Percentiles rank a stretch among this genome's conserved stretches.
Conservation (phyloP, 31 red algal species). For the Asparagopsis taxiformis region DNA sequence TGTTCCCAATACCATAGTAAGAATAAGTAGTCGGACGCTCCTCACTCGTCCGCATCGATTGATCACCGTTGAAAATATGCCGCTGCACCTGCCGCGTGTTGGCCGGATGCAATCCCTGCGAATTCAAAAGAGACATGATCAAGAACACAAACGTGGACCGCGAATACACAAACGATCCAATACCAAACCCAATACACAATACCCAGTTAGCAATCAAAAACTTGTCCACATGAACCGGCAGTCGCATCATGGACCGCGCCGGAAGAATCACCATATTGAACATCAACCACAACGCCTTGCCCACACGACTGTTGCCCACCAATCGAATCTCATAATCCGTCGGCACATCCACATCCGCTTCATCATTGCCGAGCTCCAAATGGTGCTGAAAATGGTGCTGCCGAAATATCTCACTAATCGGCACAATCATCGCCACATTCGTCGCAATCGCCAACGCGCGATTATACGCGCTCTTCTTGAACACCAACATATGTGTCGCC, state of each 20-base stretch:
- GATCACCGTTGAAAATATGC: constrained; percentile 60
- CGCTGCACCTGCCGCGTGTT: constrained; percentile 54
- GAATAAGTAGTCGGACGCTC: constrained; percentile 74
- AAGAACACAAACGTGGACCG: constrained; percentile 17
- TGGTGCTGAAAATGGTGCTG: constrained; percentile 81
- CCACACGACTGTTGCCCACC: constrained; percentile 43
- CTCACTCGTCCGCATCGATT: constrained; percentile 35
- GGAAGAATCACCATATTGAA: constrained; percentile 54
- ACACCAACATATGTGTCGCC: constrained; percentile 80
- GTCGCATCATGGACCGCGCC: constrained; percentile 41
- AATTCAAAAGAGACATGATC: constrained; percentile 28
- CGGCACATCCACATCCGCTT: constrained; percentile 72
- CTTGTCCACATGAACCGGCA: constrained; percentile 36
- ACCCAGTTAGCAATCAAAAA: constrained; percentile 53
- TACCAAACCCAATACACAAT: constrained; percentile 19
- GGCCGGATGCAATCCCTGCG: constrained; percentile 45
- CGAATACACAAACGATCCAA: constrained; percentile 8
- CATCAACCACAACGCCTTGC: constrained; percentile 72
- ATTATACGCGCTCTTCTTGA: constrained; percentile 37
- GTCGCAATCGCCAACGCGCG: constrained; percentile 49
- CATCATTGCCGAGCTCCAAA: constrained; percentile 41
- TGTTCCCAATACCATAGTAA: constrained; percentile 77
- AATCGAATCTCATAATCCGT: constrained; percentile 58
- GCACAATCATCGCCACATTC: constrained; percentile 66
- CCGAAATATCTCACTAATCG: constrained; percentile 69